Evolutionary conservation across 192 early-diverging fungal genomes (phyloP).

Genomic region (Oehlia diaphana): DNA sequence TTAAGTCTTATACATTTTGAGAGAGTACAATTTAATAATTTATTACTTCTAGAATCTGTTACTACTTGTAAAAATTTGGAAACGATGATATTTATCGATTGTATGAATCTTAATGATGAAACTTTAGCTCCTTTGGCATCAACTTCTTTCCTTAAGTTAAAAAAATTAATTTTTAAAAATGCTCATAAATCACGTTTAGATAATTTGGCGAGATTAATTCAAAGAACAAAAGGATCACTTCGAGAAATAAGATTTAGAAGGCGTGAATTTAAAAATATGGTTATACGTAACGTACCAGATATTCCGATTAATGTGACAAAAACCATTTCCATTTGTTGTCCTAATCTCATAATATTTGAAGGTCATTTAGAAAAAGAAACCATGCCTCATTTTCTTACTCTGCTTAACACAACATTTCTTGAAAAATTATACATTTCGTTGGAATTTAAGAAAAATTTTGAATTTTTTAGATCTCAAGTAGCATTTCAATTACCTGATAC

Average conservation of each 20-base stretch:
- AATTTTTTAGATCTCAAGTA: slow-evolving; percentile 9
- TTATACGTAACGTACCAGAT: background rate
- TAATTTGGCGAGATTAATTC: slow-evolving; percentile 10
- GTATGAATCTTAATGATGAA: background rate
- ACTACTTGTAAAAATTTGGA: slow-evolving; percentile 7
- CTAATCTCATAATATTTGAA: background rate
- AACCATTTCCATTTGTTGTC: background rate
- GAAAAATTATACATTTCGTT: slow-evolving; percentile 1
- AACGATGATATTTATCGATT: background rate
- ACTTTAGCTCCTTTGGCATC: background rate
- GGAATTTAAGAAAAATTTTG: background rate
- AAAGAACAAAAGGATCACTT: background rate
- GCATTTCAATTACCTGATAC: background rate
- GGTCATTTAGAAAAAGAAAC: slow-evolving; percentile 8
- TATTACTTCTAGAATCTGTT: background rate
- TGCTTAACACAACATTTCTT: background rate
- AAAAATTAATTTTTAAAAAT: slow-evolving; percentile 20
- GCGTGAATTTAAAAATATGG: background rate
- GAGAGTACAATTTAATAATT: slow-evolving; percentile 1
- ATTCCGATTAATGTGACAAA: background rate
- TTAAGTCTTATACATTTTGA: slow-evolving; percentile 2
- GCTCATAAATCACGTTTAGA: background rate
- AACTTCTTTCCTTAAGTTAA: slow-evolving; percentile 1
- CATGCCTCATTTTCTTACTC: background rate
- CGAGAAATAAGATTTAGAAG: slow-evolving; percentile 12